Conservation (phyloP, 805 yeast species). For the Lipomyces lipofer region DNA sequence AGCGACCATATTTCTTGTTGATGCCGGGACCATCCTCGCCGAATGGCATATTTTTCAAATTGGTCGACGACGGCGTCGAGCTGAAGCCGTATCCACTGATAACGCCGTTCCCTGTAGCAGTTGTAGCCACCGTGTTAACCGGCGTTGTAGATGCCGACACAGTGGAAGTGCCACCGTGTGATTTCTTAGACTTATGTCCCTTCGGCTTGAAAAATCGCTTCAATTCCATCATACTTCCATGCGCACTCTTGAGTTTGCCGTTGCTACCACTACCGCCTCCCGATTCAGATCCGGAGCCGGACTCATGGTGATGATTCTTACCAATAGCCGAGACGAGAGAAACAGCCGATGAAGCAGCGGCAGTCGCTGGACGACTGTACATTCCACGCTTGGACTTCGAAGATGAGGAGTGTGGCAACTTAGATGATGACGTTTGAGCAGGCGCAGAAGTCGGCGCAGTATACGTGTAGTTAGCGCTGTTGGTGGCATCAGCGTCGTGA, state of each 20-base stretch:
- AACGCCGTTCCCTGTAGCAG: conserved; percentile 5
- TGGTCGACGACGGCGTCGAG: conserved; percentile 23
- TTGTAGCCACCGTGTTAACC: conserved; percentile 15
- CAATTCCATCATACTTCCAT: conserved; percentile 42
- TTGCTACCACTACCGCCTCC: conserved; percentile 9
- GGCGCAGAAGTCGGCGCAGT: conserved; percentile 10
- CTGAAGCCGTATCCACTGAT: conserved; percentile 15
- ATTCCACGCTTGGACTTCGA: not conserved
- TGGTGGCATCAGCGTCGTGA: conserved; percentile 8
- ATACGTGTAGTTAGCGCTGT: conserved; percentile 13
- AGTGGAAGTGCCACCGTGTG: conserved; percentile 13
- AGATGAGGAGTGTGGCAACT: not conserved
- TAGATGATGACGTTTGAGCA: not conserved
- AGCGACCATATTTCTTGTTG: conserved; percentile 67
- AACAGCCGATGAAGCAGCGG: conserved; percentile 31
- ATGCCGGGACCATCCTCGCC: conserved; percentile 45
- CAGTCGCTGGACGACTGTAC: conserved; percentile 22
- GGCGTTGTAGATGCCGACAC: conserved; percentile 16
- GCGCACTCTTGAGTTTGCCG: conserved; percentile 25
- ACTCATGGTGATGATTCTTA: conserved; percentile 29
- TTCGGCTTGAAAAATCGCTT: conserved; percentile 49
- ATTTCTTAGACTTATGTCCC: conserved; percentile 35
- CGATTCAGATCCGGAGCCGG: conserved; percentile 17
- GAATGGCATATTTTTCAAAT: conserved; percentile 39
- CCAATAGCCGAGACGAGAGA: conserved; percentile 26